Conservation (phyloP, 805 yeast genomes). For the Yarrowia sp. region DNA sequence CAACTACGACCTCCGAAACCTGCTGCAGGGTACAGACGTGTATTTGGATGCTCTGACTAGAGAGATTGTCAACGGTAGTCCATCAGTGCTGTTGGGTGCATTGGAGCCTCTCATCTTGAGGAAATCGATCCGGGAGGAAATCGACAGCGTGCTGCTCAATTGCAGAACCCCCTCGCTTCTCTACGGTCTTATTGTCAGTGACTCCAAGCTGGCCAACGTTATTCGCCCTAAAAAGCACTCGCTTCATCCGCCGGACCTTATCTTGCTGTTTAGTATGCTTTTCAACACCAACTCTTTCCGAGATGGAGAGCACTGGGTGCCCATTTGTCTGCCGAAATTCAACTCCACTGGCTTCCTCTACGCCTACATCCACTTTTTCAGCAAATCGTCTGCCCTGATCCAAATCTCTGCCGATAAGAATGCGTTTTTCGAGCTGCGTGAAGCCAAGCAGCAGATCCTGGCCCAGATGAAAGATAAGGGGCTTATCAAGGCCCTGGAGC, state of each 20-base stretch:
- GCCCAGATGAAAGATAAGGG: slow-evolving; percentile 42
- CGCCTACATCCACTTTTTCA: slow-evolving; percentile 67
- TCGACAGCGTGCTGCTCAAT: slow-evolving; percentile 55
- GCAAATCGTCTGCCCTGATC: slow-evolving; percentile 44
- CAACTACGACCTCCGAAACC: slow-evolving; percentile 76
- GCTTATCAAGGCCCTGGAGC: slow-evolving; percentile 43
- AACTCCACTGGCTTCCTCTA: slow-evolving; percentile 85
- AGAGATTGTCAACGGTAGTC: slow-evolving; percentile 52
- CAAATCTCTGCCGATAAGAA: slow-evolving; percentile 70
- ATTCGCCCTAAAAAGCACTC: slow-evolving; percentile 76
- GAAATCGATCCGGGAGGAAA: slow-evolving; percentile 53
- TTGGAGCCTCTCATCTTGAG: slow-evolving; percentile 61
- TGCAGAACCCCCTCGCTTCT: slow-evolving; percentile 55
- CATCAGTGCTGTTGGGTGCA: slow-evolving; percentile 63
- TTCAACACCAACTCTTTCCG: slow-evolving; percentile 55
- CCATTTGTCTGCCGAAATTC: slow-evolving; percentile 87
- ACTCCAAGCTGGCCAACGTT: slow-evolving; percentile 63
- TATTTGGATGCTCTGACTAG: slow-evolving; percentile 65
- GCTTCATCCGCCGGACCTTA: slow-evolving; percentile 77
- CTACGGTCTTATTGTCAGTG: slow-evolving; percentile 71
- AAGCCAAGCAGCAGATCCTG: slow-evolving; percentile 54
- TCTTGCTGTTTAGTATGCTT: slow-evolving; percentile 68
- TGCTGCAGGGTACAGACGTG: slow-evolving; percentile 71
- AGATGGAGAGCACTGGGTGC: slow-evolving; percentile 80
- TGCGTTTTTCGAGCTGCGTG: slow-evolving; percentile 72